Evolutionary conservation across 1,284 basidiomycete genomes (phyloP).

Genomic region (Neonothopanus nambi): DNA sequence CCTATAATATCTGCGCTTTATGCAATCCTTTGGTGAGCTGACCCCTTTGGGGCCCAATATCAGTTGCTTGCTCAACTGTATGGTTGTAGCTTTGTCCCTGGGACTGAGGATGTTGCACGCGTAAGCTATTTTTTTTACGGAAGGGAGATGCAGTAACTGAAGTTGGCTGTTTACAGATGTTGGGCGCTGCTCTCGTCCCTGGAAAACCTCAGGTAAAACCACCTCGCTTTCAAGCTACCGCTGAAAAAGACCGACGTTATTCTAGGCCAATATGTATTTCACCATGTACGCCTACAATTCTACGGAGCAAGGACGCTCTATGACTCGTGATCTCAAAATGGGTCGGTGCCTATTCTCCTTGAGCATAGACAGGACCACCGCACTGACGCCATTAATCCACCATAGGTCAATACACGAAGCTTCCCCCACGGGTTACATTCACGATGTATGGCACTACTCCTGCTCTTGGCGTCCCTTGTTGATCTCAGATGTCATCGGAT

Average conservation of each 20-base stretch:
- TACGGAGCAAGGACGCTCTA: constrained; percentile 30
- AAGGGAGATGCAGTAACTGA: constrained; percentile 12
- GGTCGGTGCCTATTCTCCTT: constrained; percentile 10
- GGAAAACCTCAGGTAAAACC: constrained; percentile 33
- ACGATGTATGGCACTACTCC: constrained; percentile 23
- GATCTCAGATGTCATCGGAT: constrained; percentile 11
- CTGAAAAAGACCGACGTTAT: neutral
- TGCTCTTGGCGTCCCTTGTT: neutral
- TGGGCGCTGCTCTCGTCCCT: constrained; percentile 41
- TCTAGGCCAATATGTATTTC: constrained; percentile 22
- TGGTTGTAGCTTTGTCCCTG: constrained; percentile 27
- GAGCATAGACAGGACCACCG: neutral
- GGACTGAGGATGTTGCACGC: constrained; percentile 31
- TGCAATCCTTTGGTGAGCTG: constrained; percentile 41
- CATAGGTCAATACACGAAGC: constrained; percentile 56
- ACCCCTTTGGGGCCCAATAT: too few species aligned
- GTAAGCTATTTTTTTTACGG: constrained; percentile 5
- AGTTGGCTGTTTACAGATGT: constrained; percentile 28
- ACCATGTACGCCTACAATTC: constrained; percentile 22
- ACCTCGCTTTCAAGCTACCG: neutral
- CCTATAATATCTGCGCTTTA: constrained; percentile 56
- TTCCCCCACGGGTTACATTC: constrained; percentile 49
- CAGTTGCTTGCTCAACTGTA: neutral
- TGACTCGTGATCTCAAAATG: constrained; percentile 30
- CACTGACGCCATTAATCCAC: constrained; percentile 20